Conservation (phyloP, 2,329 filamentous ascomycete genomes). For the Alternaria sp. region DNA sequence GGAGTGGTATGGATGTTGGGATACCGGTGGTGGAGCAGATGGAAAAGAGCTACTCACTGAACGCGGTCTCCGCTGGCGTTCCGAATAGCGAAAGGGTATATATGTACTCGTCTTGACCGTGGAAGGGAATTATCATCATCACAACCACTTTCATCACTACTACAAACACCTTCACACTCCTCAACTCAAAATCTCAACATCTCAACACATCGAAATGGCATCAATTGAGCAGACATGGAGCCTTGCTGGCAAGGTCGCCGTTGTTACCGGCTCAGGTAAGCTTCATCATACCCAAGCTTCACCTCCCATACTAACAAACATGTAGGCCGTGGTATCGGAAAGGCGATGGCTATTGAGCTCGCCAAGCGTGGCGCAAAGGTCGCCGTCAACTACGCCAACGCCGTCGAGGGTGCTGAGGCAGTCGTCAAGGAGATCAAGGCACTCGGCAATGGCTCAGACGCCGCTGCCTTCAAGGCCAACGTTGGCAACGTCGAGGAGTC, state of each 20-base stretch:
- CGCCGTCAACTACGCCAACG: slow-evolving; percentile 72
- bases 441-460: slow-evolving; percentile 64
- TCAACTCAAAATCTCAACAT: slow-evolving; percentile 9
- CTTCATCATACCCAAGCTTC: not conserved
- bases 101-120: slow-evolving; percentile 31
- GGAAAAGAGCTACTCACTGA: slow-evolving; percentile 32
- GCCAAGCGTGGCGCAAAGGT: slow-evolving; percentile 70
- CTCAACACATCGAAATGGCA: slow-evolving; percentile 45
- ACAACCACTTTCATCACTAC: slow-evolving; percentile 21
- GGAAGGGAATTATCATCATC: slow-evolving; percentile 28
- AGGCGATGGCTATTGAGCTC: slow-evolving; percentile 70
- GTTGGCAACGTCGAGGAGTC: slow-evolving; percentile 70
- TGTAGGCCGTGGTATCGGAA: slow-evolving; percentile 68
- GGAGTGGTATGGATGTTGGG: slow-evolving; percentile 30
- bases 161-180: slow-evolving; percentile 11
- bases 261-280: slow-evolving; percentile 60
- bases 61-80: slow-evolving; percentile 39
- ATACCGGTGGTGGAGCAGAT: slow-evolving; percentile 25
- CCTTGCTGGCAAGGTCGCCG: slow-evolving; percentile 61
- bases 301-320: slow-evolving; percentile 23
- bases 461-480: slow-evolving; percentile 71
- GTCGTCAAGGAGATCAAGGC: slow-evolving; percentile 71
- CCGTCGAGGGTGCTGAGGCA: slow-evolving; percentile 67
- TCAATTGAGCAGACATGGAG: slow-evolving; percentile 55
- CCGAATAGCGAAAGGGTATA: slow-evolving; percentile 41